Evolutionary conservation across 768 basidiomycete genomes (phyloP), one percentile per base, ranked within the genome.

Genomic region (Boletus vinaceobasis): DNA sequence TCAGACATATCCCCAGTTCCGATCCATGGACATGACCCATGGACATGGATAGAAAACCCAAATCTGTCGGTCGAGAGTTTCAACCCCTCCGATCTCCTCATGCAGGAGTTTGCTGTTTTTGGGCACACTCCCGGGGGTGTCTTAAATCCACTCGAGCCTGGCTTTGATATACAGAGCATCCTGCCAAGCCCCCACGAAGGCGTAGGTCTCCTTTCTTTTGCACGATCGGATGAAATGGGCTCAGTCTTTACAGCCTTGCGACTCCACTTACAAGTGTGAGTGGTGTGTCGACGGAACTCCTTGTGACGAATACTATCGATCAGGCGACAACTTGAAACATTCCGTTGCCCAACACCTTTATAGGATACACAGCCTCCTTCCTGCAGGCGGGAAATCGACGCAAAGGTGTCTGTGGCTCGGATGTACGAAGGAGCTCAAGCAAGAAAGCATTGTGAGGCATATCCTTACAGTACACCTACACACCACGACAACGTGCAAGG

Each of bases 401-500:
- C 54, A 42, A 19, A 40, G 1, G 19, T 71, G 69, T 46, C 39
- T 0, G 0, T 69, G 68, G 69, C 0, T 26, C 0, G 52, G 58
- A 14, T 69, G 68, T n/a, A 4, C 2, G 5, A 71, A 58, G 44
- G 6, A 33, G 19, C 60, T 69, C 43, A 69, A 67, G 11, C 55
- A 38, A 23, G 67, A 71, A 31, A 71, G 69, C n/a, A 51, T 71
- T 7, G 52, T 43, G 5, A 44, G 69, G 6, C 67, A 71, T 13
- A 44, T 71, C 4, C 42, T 64, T 0, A 50, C 60, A 0, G 64
- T 71, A 0, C 67, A 69, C 26, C 27, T 71, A 3, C 62, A 29
- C 9, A n/a, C 58, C 23, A 54, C 37, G 0, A 27, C 54, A 17
- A 14, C 10, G 0, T 71, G 69, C 39, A 2, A 32, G 26, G 40